Conservation (phyloP, 441 rosid genomes). For the Melastoma candidum region DNA sequence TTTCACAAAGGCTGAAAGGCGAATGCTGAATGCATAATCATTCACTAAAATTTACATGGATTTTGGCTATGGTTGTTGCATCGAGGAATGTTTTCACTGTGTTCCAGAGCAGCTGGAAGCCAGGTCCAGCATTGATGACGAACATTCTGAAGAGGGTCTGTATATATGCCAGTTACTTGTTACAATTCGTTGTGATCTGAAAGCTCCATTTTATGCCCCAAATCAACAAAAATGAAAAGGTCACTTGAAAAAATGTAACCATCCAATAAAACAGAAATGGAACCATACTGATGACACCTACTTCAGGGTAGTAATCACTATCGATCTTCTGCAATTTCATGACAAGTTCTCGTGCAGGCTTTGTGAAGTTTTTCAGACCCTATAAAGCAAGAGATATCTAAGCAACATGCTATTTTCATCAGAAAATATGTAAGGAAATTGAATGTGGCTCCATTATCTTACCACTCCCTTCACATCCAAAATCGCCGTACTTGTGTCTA, state of each 20-base stretch:
- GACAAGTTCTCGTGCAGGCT: slow-evolving; percentile 15
- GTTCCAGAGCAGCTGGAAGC: slow-evolving; percentile 18
- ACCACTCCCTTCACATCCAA: slow-evolving; percentile 19
- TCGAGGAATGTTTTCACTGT: slow-evolving; percentile 16
- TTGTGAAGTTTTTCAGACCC: slow-evolving; percentile 17
- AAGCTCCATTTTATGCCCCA: slow-evolving; percentile 1
- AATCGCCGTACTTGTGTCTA: slow-evolving; percentile 16
- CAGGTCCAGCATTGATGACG: slow-evolving; percentile 18
- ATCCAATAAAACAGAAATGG: background rate
- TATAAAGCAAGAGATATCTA: background rate
- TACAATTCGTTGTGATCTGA: slow-evolving; percentile 5
- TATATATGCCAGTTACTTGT: slow-evolving; percentile 1
- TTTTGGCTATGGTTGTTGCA: slow-evolving; percentile 13
- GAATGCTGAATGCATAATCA: background rate
- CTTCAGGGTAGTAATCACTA: slow-evolving; percentile 17
- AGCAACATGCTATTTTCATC: background rate
- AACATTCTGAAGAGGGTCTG: slow-evolving; percentile 20
- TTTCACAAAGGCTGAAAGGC: background rate
- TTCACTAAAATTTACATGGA: slow-evolving; percentile 8
- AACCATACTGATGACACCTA: background rate
- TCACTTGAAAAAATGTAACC: background rate
- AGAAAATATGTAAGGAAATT: too few species aligned
- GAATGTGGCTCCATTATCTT: background rate
- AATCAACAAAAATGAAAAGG: background rate
- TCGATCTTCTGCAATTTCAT: slow-evolving; percentile 12